phyloP scores from a whole-genome alignment of 352 stramenopile species.

The Phytopythium kandeliae region DNA sequence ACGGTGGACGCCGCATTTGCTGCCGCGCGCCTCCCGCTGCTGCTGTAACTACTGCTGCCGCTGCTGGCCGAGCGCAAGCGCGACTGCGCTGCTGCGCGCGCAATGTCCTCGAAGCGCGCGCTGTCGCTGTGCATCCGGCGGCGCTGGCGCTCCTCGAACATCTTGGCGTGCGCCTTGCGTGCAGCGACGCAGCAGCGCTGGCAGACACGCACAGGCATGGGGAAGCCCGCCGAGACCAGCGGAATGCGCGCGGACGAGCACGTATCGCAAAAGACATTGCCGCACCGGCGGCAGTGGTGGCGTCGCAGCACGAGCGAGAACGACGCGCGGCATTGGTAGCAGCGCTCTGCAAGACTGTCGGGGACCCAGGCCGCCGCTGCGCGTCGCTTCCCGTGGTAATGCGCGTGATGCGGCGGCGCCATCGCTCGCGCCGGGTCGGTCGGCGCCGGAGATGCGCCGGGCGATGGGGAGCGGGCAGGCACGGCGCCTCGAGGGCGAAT shows the following conservation, averaged over 20 bases:
- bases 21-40: constrained; percentile 1
- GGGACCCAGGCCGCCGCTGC: constrained; percentile 74
- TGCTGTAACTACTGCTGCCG: not conserved
- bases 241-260: constrained; percentile 82
- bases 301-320: constrained; percentile 76
- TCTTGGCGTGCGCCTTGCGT: constrained; percentile 59
- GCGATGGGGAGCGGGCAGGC: not conserved
- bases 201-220: constrained; percentile 73
- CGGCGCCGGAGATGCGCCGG: not conserved
- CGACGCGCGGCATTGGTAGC: constrained; percentile 54
- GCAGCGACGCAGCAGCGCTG: constrained; percentile 70
- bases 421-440: not conserved
- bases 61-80: constrained; percentile 5
- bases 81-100: not conserved
- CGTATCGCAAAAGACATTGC: constrained; percentile 87
- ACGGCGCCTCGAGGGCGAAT: not conserved
- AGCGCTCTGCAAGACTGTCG: constrained; percentile 72
- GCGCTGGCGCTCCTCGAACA: constrained; percentile 57
- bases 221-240: constrained; percentile 58
- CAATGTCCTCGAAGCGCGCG: not conserved
- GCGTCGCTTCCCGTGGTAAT: constrained; percentile 19
- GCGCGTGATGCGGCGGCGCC: constrained; percentile 15
- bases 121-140: constrained; percentile 21
- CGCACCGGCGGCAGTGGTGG: constrained; percentile 86
- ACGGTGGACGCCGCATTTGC: constrained; percentile 7